Percentiles rank a stretch among this genome's conserved stretches.
Conservation (phyloP, 805 yeast genomes). For the Priceomyces fermenticarens region DNA sequence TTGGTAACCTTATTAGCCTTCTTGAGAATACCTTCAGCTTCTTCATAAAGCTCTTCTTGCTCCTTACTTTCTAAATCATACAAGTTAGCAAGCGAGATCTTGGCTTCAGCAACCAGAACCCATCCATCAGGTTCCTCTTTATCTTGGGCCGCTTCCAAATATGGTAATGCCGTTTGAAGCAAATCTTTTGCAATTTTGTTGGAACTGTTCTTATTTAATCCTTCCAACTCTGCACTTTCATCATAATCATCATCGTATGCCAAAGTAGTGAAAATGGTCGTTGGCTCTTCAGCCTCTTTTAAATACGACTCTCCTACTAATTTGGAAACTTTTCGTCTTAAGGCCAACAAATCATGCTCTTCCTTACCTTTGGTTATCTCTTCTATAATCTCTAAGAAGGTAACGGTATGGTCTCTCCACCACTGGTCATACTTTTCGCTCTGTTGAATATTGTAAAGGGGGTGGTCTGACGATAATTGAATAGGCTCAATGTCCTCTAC, state of each 20-base stretch:
- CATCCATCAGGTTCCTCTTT: slow-evolving; percentile 76
- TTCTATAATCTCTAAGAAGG: slow-evolving; percentile 30
- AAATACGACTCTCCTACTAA: slow-evolving; percentile 62
- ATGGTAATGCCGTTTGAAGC: slow-evolving; percentile 53
- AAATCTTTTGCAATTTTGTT: slow-evolving; percentile 47
- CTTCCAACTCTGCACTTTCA: slow-evolving; percentile 27
- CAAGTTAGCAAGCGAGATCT: slow-evolving; percentile 74
- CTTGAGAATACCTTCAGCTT: slow-evolving; percentile 66
- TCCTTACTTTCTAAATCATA: slow-evolving; percentile 60
- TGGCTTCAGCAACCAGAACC: slow-evolving; percentile 84
- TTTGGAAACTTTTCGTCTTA: slow-evolving; percentile 41
- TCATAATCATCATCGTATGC: slow-evolving; percentile 52
- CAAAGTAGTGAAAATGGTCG: slow-evolving; percentile 51
- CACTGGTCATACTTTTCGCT: slow-evolving; percentile 49
- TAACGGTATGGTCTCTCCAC: slow-evolving; percentile 48
- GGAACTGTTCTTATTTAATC: slow-evolving; percentile 39
- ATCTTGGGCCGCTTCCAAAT: slow-evolving; percentile 57
- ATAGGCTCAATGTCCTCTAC: slow-evolving; percentile 18
- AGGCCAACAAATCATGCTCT: slow-evolving; percentile 8
- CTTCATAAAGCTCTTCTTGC: slow-evolving; percentile 62
- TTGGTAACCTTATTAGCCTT: slow-evolving; percentile 79
- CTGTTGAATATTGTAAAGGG: slow-evolving; percentile 43
- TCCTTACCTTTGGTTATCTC: slow-evolving; percentile 12
- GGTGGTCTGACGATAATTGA: slow-evolving; percentile 49
- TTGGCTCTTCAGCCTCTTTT: slow-evolving; percentile 63